These are phyloP conservation scores for Leucogyrophana mollusca DNA, from an alignment of 768 basidiomycete species.

Conservation along the genomic window DNA sequence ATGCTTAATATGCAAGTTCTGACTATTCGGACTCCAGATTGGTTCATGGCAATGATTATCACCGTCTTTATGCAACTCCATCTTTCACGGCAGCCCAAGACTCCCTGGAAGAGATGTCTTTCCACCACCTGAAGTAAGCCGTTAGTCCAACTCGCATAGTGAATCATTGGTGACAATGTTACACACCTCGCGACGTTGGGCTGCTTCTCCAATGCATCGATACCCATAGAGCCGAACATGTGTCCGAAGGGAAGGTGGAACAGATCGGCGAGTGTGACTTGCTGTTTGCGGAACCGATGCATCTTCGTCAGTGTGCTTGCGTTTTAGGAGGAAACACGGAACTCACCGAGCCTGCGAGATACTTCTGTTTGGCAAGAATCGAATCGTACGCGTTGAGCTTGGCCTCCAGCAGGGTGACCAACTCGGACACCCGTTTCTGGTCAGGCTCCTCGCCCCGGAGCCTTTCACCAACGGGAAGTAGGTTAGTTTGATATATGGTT, in stretches of 20 bases:
- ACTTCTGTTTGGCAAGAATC: conserved; percentile 53
- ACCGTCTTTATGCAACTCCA: too few species aligned
- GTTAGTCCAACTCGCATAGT: neutral
- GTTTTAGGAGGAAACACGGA: neutral
- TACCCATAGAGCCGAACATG: neutral
- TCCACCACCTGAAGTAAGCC: neutral
- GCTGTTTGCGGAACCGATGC: neutral
- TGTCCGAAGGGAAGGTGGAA: neutral
- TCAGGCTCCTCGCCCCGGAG: neutral
- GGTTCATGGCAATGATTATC: too few species aligned
- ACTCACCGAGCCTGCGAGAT: conserved; percentile 56
- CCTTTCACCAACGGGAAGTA: too few species aligned
- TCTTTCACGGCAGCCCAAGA: neutral
- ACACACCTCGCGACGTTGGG: conserved; percentile 8
- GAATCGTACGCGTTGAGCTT: conserved; percentile 52
- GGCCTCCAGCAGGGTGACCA: conserved; percentile 23
- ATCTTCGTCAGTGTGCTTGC: too few species aligned
- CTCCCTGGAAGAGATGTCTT: neutral
- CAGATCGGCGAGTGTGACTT: neutral
- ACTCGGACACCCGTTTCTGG: conserved; percentile 15
- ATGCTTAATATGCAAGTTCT: too few species aligned
- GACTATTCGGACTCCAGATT: too few species aligned
- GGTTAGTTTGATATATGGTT: too few species aligned
- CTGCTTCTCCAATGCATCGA: neutral
- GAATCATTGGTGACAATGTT: neutral